Evolutionary conservation across 2,329 filamentous ascomycete genomes (phyloP).

Genomic region (Mycosphaerella sp.): DNA sequence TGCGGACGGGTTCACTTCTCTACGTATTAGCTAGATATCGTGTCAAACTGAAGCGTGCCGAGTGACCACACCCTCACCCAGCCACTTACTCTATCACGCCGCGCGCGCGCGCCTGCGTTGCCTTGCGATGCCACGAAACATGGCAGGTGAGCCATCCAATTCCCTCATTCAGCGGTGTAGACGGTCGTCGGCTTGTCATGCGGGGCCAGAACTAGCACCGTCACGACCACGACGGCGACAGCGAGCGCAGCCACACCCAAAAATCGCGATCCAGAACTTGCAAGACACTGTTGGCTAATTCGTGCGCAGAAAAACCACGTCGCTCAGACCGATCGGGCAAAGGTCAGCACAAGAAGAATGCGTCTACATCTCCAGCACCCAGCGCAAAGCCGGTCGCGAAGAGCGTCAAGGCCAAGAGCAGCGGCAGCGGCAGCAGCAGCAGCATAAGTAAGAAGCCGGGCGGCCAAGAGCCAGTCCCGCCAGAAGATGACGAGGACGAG

Average conservation of each 20-base stretch:
- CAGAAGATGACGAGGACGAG: slow-evolving; percentile 48
- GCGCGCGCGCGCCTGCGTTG: slow-evolving; percentile 1
- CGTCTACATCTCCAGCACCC: slow-evolving; percentile 52
- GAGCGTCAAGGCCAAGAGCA: slow-evolving; percentile 32
- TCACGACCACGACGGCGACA: not conserved
- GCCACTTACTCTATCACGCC: not conserved
- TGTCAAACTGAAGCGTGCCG: not conserved
- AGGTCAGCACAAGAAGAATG: slow-evolving; percentile 86
- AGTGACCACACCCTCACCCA: not conserved
- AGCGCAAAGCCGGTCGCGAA: slow-evolving; percentile 22
- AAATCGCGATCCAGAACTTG: not conserved
- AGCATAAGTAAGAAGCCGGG: slow-evolving; percentile 35
- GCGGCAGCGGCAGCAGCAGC: not conserved
- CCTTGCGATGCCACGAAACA: slow-evolving; percentile 10
- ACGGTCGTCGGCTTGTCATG: not conserved
- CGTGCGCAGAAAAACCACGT: slow-evolving; percentile 65
- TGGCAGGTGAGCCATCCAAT: slow-evolving; percentile 21
- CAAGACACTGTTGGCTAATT: slow-evolving; percentile 9
- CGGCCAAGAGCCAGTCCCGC: slow-evolving; percentile 35
- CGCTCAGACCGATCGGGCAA: slow-evolving; percentile 95
- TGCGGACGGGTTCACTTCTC: not conserved
- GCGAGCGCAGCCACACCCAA: not conserved
- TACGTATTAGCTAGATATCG: not conserved
- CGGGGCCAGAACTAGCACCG: not conserved
- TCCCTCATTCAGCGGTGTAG: not conserved